Conservation (phyloP, 192 early-diverging fungal species). For the Coemansia sp. region DNA sequence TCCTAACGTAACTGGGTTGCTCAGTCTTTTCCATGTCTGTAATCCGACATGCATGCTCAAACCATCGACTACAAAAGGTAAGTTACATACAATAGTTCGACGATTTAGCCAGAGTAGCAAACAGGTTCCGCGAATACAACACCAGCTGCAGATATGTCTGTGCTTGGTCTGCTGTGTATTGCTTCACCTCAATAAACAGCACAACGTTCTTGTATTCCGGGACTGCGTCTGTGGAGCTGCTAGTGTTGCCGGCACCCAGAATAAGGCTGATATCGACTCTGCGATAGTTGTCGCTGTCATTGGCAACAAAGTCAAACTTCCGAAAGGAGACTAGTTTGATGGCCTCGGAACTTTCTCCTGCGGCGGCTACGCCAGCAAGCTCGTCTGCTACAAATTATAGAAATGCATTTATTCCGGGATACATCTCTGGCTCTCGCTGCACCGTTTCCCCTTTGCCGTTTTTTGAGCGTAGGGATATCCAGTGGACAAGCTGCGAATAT, state of each 20-base stretch:
- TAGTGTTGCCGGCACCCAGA: background rate
- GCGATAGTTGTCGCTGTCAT: background rate
- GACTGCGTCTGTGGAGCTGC: too few relatives aligned
- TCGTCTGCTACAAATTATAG: conserved; percentile 4
- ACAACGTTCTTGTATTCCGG: background rate
- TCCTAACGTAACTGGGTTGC: conserved; percentile 12
- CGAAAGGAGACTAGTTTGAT: background rate
- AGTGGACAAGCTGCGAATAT: background rate
- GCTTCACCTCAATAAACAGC: conserved; percentile 3
- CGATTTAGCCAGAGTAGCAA: too few relatives aligned
- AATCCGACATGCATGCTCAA: conserved; percentile 5
- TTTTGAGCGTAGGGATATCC: background rate
- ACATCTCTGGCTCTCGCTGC: background rate
- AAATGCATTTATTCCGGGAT: background rate
- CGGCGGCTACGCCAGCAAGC: background rate
- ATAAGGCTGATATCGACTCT: conserved; percentile 5
- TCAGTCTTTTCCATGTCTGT: background rate
- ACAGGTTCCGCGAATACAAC: too few relatives aligned
- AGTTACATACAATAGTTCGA: too few relatives aligned
- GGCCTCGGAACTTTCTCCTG: too few relatives aligned
- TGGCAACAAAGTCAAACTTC: background rate
- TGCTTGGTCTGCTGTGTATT: conserved; percentile 14
- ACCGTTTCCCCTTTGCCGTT: background rate
- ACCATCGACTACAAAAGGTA: conserved; percentile 15
- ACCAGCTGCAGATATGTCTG: too few relatives aligned